Evolutionary conservation across 2,329 filamentous ascomycete species (phyloP), one percentile per base, ranked within the genome.

Genomic region (Fonsecaea pedrosoi): DNA sequence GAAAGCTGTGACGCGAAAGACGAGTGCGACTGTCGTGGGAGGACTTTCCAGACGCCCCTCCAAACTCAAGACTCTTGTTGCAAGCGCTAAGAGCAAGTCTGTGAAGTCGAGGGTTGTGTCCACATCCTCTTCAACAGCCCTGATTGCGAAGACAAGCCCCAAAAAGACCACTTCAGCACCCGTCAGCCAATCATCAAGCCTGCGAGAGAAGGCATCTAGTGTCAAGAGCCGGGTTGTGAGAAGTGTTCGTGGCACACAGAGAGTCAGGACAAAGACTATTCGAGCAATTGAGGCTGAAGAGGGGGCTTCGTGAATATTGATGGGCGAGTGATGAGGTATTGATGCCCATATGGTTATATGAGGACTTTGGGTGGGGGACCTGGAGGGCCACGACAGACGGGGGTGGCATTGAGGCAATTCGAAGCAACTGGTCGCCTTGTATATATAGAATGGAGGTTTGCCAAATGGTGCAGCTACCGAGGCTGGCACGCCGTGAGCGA

Each of bases 141-240:
- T 72, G 66, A 69, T 72, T 42, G 48, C 40, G 40, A 68, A 70
- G 60, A 58, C 54, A 40, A 67, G 50, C 15, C 34, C 54, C 6
- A 66, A 57, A 30, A 21, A 18, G 34, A 25, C 59, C 8, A 15
- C 56, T 2, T 65, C 65, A 38, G 35, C 62, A 30, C 38, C 45
- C 18, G 18, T 60, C 38, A 54, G 59, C 38, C 59, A 67, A 32
- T 69, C 69, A 18, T 66, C 67, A 5, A 71, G 67, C 48, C 25
- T 72, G 60, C 65, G 60, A 34, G 69, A 68, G 37, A 71, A 70
- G 38, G 69, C 70, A 25, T 70, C 68, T 6, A 71, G 64, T 34
- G 59, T 72, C 45, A 71, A 60, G 42, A 71, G 64, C 30, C 66
- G 66, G 45, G 64, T 71, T 15, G 69, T 69, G 25, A 67, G 66